These are phyloP conservation scores for Lactifluus hygrophoroides DNA, from an alignment of 768 basidiomycete species.

Conservation along the genomic window DNA sequence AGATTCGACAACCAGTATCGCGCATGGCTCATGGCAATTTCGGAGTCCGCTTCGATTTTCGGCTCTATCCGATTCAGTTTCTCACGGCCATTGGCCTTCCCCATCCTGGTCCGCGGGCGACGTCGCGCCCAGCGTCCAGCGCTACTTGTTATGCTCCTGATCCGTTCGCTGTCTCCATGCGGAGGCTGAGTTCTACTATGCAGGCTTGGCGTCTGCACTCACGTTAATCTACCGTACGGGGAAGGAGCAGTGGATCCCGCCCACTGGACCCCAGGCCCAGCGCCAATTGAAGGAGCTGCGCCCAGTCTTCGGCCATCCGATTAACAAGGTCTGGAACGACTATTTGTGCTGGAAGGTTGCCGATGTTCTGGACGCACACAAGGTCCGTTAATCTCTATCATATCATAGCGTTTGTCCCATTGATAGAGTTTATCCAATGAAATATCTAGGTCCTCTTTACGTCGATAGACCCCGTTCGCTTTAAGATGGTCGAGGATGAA, in stretches of 20 bases:
- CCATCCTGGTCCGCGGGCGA: too few species aligned
- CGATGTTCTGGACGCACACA: constrained; percentile 25
- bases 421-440: constrained; percentile 27
- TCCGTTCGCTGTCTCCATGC: neutral
- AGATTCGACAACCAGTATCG: too few species aligned
- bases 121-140: neutral
- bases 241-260: constrained; percentile 22
- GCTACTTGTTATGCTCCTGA: neutral
- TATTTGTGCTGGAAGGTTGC: constrained; percentile 27
- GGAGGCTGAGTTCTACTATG: constrained; percentile 27
- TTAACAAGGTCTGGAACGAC: constrained; percentile 27
- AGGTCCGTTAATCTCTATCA: constrained; percentile 24
- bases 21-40: too few species aligned
- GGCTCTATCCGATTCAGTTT: too few species aligned
- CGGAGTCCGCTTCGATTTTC: too few species aligned
- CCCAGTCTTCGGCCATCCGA: constrained; percentile 29
- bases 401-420: too few species aligned
- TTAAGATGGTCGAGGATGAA: constrained; percentile 25
- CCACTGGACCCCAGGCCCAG: constrained; percentile 17
- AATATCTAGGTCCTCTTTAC: constrained; percentile 28
- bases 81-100: too few species aligned
- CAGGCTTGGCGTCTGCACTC: constrained; percentile 27
- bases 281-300: constrained; percentile 25
- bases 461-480: constrained; percentile 30
- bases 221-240: constrained; percentile 26